These are phyloP conservation scores for Monosporascus sp. DNA, from an alignment of 2,329 filamentous ascomycete species.

Conservation along the genomic window DNA sequence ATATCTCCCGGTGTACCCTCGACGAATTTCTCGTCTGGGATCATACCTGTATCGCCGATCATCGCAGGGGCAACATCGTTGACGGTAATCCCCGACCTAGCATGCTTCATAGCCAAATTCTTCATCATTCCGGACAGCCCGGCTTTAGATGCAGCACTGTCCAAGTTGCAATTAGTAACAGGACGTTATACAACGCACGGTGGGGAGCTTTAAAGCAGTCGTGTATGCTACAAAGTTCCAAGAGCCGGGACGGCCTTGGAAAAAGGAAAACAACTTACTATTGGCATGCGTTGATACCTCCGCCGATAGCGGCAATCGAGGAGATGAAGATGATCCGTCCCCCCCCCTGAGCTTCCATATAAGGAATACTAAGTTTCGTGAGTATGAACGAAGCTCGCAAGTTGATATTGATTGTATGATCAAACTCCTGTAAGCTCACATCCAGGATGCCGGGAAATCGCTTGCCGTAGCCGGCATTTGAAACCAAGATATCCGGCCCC, in stretches of 20 bases:
- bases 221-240: background rate
- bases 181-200: background rate
- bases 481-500: constrained; percentile 58
- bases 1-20: constrained; percentile 53
- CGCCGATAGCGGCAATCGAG: constrained; percentile 58
- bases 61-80: constrained; percentile 67
- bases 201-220: background rate
- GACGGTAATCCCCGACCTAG: constrained; percentile 57
- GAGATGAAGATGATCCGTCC: constrained; percentile 61
- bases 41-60: constrained; percentile 62
- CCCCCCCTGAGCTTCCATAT: constrained; percentile 57
- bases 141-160: constrained; percentile 51
- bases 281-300: constrained; percentile 59
- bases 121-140: constrained; percentile 62
- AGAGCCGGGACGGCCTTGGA: background rate
- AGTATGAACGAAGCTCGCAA: constrained; percentile 59
- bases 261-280: constrained; percentile 26
- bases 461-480: constrained; percentile 63
- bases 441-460: constrained; percentile 52
- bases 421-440: constrained; percentile 60
- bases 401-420: constrained; percentile 58
- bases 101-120: constrained; percentile 56
- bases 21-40: constrained; percentile 48
- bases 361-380: constrained; percentile 53
- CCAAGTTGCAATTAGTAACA: background rate